Evolutionary conservation across 2,329 filamentous ascomycete species (phyloP).

Genomic region (Xylariaceae sp.): DNA sequence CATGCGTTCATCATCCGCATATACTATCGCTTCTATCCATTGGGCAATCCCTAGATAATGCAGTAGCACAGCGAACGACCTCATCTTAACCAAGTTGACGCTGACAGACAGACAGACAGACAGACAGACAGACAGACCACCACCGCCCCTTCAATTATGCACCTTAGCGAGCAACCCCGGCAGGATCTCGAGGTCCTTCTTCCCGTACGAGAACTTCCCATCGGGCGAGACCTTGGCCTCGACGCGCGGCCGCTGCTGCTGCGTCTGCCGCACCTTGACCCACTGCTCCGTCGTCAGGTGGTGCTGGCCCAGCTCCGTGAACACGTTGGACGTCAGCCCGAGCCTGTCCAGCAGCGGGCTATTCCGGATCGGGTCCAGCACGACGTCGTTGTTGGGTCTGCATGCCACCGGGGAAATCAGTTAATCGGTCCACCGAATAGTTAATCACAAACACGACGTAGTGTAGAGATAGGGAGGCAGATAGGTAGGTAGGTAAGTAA

Average conservation of each 20-base stretch:
- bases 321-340: constrained; percentile 41
- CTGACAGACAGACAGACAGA: neutral
- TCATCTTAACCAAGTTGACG: no score
- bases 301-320: constrained; percentile 44
- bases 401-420: neutral
- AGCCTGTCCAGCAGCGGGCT: constrained; percentile 42
- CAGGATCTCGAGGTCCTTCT: constrained; percentile 45
- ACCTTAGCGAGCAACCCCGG: constrained; percentile 44
- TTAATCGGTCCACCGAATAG: no score
- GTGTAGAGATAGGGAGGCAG: no score
- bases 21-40: no score
- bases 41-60: no score
- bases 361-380: constrained; percentile 41
- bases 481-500: neutral
- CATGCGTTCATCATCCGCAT: no score
- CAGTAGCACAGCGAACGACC: no score
- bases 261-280: constrained; percentile 44
- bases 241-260: constrained; percentile 44
- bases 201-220: constrained; percentile 40
- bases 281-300: constrained; percentile 44
- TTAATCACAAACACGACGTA: no score
- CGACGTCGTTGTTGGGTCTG: constrained; percentile 45
- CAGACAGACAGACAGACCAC: neutral
- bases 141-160: constrained; percentile 36
- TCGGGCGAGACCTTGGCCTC: constrained; percentile 39